Evolutionary conservation across 306 rosid genomes (phyloP), one percentile per base, ranked within the genome.

Genomic region (Clitoria ternatea): DNA sequence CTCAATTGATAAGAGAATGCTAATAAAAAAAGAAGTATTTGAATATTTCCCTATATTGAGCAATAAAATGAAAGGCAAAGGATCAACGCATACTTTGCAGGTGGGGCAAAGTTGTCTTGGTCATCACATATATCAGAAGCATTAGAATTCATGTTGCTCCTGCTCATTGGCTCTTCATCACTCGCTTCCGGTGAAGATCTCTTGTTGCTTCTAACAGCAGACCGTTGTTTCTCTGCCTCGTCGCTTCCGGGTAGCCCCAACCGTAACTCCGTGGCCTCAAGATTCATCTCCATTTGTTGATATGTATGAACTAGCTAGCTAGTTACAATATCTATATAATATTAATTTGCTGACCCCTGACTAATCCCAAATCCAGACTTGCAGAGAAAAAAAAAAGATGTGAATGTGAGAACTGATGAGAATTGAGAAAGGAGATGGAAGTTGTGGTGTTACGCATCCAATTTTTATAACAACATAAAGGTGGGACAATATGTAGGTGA

Each of bases 241-340:
- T 84, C 69, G 17, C 72, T 77, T 3, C 96, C 93, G 0, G 93
- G 93, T 67, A 89, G 73, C 22, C 96, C 97, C 66, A 91, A 71
- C 57, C 86, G 82, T 44, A 91, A 82, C 82, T 89, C 90, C 6
- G 87, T 84, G n/a, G 49, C 90, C 80, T 77, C 72, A 7, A 87
- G 57, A 70, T 87, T 83, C 53, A 82, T 57, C 40, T 29, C 40
- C 61, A 52, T 50, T 53, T 53, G 2, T 0, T 48, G 27, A 44
- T 44, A 7, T 67, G n/a, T n/a, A n/a, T n/a, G n/a, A n/a, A n/a
- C n/a, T n/a, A n/a, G n/a, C n/a, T n/a, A n/a, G n/a, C n/a, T n/a
- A n/a, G n/a, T n/a, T n/a, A n/a, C n/a, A n/a, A n/a, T n/a, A n/a
- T n/a, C n/a, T n/a, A n/a, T n/a, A n/a, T n/a, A n/a, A n/a, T n/a